A percentile compares a stretch with the other conserved stretches of the same genome.
Conservation (phyloP, 2,329 filamentous ascomycete species). For the Microdochium trichocladiopsis region DNA sequence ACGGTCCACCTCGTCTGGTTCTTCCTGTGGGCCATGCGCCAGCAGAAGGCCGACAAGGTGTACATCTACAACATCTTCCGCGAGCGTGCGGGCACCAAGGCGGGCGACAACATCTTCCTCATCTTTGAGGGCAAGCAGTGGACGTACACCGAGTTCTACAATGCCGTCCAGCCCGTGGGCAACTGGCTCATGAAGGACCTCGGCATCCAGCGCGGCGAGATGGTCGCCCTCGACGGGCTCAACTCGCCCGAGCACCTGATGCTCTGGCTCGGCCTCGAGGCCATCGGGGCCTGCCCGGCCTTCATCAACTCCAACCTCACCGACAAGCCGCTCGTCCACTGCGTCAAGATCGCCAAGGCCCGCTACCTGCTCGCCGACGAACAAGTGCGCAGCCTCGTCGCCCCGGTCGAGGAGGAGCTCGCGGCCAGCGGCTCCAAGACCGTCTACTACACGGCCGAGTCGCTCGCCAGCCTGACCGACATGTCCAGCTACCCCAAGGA, state of each 20-base stretch:
- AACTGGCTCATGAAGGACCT: slow-evolving; percentile 50
- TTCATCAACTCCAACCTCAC: slow-evolving; percentile 64
- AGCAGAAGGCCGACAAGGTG: slow-evolving; percentile 21
- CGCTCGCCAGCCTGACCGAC: slow-evolving; percentile 32
- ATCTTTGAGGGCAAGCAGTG: slow-evolving; percentile 56
- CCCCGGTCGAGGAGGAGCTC: slow-evolving; percentile 49
- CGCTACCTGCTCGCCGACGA: slow-evolving; percentile 51
- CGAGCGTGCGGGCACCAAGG: slow-evolving; percentile 11
- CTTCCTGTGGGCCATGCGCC: slow-evolving; percentile 21
- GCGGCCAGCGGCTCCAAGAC: slow-evolving; percentile 49
- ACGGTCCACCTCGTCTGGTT: slow-evolving; percentile 16
- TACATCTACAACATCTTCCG: slow-evolving; percentile 15
- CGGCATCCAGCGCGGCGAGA: slow-evolving; percentile 49
- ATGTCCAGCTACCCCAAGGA: slow-evolving; percentile 44
- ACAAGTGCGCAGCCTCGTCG: slow-evolving; percentile 39
- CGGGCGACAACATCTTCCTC: slow-evolving; percentile 15
- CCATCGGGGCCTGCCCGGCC: slow-evolving; percentile 58
- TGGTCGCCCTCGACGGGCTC: slow-evolving; percentile 58
- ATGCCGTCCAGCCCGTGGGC: slow-evolving; percentile 48
- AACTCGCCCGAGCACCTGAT: slow-evolving; percentile 63
- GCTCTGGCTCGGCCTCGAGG: slow-evolving; percentile 56
- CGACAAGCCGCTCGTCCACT: slow-evolving; percentile 57
- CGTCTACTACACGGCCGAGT: slow-evolving; percentile 39
- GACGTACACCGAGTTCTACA: slow-evolving; percentile 49
- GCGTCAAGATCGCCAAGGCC: slow-evolving; percentile 48